phyloP scores from a whole-genome alignment of 176 grass and related monocot species.

The Oryza nivara region DNA sequence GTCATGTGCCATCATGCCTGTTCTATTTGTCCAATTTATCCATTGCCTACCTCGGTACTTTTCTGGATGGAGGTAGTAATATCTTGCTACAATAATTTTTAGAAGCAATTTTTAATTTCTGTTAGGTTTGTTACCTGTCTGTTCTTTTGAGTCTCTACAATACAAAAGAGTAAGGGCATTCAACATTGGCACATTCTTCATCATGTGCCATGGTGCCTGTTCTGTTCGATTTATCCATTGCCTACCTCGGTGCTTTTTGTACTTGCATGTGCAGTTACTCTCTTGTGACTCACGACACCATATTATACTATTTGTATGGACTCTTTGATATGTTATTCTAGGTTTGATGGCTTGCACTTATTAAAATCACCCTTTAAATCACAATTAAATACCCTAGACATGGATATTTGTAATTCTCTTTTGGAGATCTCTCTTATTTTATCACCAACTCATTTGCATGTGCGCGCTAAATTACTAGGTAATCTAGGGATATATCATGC shows the following conservation, averaged over 20 bases:
- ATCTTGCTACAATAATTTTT: neutral
- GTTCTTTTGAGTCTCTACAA: neutral
- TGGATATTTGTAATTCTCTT: neutral
- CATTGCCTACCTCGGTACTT: neutral
- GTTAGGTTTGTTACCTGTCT: neutral
- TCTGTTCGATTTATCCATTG: neutral
- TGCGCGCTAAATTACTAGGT: neutral
- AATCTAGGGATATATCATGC: conserved; percentile 2
- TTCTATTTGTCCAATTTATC: neutral
- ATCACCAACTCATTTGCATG: neutral
- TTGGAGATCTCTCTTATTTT: neutral
- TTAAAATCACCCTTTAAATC: neutral
- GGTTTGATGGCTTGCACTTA: neutral
- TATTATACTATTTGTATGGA: neutral
- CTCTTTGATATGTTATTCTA: neutral
- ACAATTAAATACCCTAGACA: neutral
- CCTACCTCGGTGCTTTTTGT: neutral
- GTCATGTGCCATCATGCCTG: neutral
- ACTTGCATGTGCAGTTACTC: neutral
- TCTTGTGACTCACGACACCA: neutral
- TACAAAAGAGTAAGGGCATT: neutral
- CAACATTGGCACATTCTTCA: neutral
- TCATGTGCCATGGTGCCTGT: neutral
- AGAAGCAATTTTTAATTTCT: neutral
- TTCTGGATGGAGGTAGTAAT: neutral